Evolutionary conservation across 1,139 yeast genomes (phyloP), one percentile per base, ranked within the genome.

Genomic region (Debaryomyces coudertii): DNA sequence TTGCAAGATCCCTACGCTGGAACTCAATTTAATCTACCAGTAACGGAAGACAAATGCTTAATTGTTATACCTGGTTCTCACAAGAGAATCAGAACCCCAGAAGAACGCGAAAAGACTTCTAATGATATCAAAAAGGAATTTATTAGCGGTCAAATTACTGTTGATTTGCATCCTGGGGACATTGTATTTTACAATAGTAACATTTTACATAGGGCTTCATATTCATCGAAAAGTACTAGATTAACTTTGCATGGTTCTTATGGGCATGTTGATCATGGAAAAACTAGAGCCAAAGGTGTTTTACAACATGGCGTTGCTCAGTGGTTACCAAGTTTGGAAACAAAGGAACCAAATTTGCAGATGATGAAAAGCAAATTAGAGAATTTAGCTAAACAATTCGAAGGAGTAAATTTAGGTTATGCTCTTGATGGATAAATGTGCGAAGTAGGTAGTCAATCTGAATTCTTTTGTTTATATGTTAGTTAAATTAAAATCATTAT

Each of bases 51-150:
- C 51, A 62, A 62, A 23, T 79, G 83, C 53, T 65, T 79, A 45
- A 76, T 79, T 48, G 83, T 77, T 4, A 63, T 79, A 30, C 83
- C 84, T 1, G 74, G 73, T 2, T 75, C 82, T 5, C 83, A 79
- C 54, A 69, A 66, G 40, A 58, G 84, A 35, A 53, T 78, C 4
- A 63, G 84, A 43, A 79, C 79, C 4, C 65, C 56, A 1, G 78
- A 71, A 47, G 84, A 79, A 57, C 61, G 82, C 18, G 64, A 60
- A 27, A 74, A 75, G 49, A 73, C 80, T 24, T 58, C 67, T 34
- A 62, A 66, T 40, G 66, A 62, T 12, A 62, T 61, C 49, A 63
- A 71, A 33, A 69, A 72, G 52, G 74, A 71, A 44, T 58, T 52
- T 44, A 76, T 77, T 39, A 50, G 66, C 3, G 75, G 73, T 30